phyloP scores from a whole-genome alignment of 148 eudicot genomes.

The Mesembryanthemum crystallinum region DNA sequence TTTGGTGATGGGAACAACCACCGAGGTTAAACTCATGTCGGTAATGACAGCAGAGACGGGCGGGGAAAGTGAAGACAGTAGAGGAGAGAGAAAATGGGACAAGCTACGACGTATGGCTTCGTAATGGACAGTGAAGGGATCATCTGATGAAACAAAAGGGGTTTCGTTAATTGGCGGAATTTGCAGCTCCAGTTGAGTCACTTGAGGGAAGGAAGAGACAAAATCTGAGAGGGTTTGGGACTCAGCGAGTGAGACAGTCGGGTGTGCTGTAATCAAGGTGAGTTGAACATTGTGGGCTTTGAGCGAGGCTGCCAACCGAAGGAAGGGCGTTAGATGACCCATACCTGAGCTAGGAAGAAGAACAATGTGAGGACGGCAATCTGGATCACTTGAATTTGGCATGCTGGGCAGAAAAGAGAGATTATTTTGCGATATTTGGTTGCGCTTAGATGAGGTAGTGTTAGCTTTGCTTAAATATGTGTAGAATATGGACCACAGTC shows the following conservation, averaged over 20 bases:
- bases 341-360: slow-evolving; percentile 60
- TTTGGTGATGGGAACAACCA: slow-evolving; percentile 25
- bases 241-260: slow-evolving; percentile 26
- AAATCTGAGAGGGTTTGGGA: slow-evolving; percentile 13
- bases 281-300: slow-evolving; percentile 9
- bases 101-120: slow-evolving; percentile 22
- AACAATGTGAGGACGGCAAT: slow-evolving; percentile 41
- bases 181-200: slow-evolving; percentile 7
- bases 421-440: background rate
- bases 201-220: slow-evolving; percentile 14
- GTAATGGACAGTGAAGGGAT: slow-evolving; percentile 24
- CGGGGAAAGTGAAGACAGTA: slow-evolving; percentile 11
- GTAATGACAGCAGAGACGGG: slow-evolving; percentile 21
- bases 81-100: slow-evolving; percentile 9
- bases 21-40: slow-evolving; percentile 30
- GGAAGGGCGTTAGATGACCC: slow-evolving; percentile 70
- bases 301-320: slow-evolving; percentile 36
- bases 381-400: background rate
- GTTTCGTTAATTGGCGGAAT: slow-evolving; percentile 2
- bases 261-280: slow-evolving; percentile 24
- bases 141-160: background rate
- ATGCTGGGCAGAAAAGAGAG: background rate
- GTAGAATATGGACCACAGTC: background rate
- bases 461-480: background rate
- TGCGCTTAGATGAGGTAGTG: background rate